These are phyloP conservation scores for Pycnococcus provasolii DNA, from an alignment of 139 green algal species.

Conservation along the genomic window DNA sequence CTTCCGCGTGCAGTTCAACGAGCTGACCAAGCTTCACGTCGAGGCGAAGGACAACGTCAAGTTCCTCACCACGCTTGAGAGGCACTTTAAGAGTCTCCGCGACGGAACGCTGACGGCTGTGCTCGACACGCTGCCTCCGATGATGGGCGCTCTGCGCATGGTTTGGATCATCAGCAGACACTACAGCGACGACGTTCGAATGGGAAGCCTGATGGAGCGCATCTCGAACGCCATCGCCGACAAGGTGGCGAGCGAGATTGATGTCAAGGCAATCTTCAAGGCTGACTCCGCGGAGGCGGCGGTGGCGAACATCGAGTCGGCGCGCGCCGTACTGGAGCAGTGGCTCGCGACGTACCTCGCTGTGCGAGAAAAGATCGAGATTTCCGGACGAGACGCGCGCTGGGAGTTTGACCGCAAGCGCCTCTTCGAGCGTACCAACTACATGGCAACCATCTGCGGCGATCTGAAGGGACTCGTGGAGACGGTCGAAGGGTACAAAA, in stretches of 20 bases:
- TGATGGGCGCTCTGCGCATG: constrained; percentile 84
- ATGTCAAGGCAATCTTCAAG: constrained; percentile 55
- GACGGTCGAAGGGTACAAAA: constrained; percentile 74
- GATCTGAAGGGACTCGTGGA: constrained; percentile 70
- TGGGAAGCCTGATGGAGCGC: constrained; percentile 73
- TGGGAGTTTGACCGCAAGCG: constrained; percentile 83
- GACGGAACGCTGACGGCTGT: constrained; percentile 38
- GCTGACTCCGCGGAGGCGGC: constrained; percentile 39
- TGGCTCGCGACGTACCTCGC: constrained; percentile 72
- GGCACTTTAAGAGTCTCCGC: constrained; percentile 62
- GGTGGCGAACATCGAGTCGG: constrained; percentile 41
- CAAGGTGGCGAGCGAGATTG: constrained; percentile 51
- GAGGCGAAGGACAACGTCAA: constrained; percentile 85
- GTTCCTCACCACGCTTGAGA: constrained; percentile 81
- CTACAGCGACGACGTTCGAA: constrained; percentile 70
- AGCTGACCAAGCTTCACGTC: constrained; percentile 57
- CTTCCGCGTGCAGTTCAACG: constrained; percentile 41
- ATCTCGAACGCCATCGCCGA: constrained; percentile 63
- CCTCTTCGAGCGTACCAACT: constrained; percentile 75
- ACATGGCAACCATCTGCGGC: constrained; percentile 68
- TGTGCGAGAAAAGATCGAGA: constrained; percentile 75
- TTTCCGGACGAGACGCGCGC: constrained; percentile 56
- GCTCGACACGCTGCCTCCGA: constrained; percentile 60
- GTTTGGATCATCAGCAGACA: constrained; percentile 84
- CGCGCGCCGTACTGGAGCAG: constrained; percentile 50